Percentiles rank a stretch among this genome's conserved stretches.
Conservation (phyloP, 768 basidiomycete genomes). For the Mycena leptocephala region DNA sequence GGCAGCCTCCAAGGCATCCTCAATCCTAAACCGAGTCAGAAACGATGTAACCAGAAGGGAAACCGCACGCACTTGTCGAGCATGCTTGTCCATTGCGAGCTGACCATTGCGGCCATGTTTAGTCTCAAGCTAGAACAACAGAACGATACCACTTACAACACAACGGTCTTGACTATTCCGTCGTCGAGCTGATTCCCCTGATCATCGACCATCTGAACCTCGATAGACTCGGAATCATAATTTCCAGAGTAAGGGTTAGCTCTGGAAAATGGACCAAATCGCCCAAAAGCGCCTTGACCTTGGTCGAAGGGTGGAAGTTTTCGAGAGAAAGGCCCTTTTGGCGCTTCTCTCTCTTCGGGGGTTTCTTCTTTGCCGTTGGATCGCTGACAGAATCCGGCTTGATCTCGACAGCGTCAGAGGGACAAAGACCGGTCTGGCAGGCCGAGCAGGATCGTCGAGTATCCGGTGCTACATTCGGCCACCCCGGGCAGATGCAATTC, state of each 20-base stretch:
- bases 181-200: constrained; percentile 82
- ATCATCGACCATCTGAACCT: constrained; percentile 84
- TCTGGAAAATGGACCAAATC: constrained; percentile 89
- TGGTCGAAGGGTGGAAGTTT: constrained; percentile 86
- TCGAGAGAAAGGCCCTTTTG: constrained; percentile 68
- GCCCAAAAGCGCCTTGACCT: constrained; percentile 85
- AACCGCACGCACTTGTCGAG: constrained; percentile 81
- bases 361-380: constrained; percentile 72
- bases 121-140: background rate
- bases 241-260: constrained; percentile 91
- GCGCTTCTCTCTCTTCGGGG: constrained; percentile 77
- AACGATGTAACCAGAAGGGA: constrained; percentile 12
- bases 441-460: constrained; percentile 79
- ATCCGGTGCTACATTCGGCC: constrained; percentile 80
- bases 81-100: constrained; percentile 97
- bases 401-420: constrained; percentile 89
- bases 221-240: constrained; percentile 83
- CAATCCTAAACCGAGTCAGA: constrained; percentile 69
- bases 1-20: constrained; percentile 88
- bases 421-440: constrained; percentile 80
- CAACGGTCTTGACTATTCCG: constrained; percentile 89
- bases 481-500: constrained; percentile 81
- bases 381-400: constrained; percentile 70
- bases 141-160: constrained; percentile 79
- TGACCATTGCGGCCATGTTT: constrained; percentile 44